These are phyloP conservation scores for Microcyclosporella mali DNA, from an alignment of 2,329 filamentous ascomycete genomes.

Conservation along the genomic window DNA sequence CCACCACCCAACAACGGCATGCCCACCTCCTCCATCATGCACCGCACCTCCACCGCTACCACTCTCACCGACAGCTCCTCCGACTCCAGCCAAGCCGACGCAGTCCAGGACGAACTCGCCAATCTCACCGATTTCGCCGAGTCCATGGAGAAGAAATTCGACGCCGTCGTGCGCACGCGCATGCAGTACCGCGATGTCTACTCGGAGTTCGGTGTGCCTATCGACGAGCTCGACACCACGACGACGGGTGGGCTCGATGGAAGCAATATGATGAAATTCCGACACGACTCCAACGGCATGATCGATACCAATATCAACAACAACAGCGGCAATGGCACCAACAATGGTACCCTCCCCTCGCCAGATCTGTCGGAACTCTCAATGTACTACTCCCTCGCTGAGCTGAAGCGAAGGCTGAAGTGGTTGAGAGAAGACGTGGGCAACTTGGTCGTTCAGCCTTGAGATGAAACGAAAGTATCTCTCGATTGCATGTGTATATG, in stretches of 20 bases:
- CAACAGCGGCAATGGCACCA: no score
- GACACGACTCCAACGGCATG: no score
- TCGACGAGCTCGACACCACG: constrained; percentile 1
- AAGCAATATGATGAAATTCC: no score
- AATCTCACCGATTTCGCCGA: constrained; percentile 5
- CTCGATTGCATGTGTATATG: no score
- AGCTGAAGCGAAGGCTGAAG: constrained; percentile 7
- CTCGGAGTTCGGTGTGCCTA: constrained; percentile 1
- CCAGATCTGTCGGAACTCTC: constrained; percentile 4
- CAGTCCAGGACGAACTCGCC: constrained; percentile 4
- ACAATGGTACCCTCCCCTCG: background rate
- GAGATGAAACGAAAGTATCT: no score
- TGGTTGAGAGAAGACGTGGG: constrained; percentile 6
- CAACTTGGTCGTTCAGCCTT: constrained; percentile 1
- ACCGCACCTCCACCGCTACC: background rate
- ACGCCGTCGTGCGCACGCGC: constrained; percentile 1
- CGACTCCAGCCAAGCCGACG: background rate
- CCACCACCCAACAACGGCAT: background rate
- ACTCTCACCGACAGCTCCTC: background rate
- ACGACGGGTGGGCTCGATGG: background rate
- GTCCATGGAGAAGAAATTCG: constrained; percentile 5
- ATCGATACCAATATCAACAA: no score
- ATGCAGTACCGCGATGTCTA: constrained; percentile 4
- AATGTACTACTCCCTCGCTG: constrained; percentile 4
- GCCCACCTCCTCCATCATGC: background rate